Evolutionary conservation across 1,284 basidiomycete genomes (phyloP), one percentile per base, ranked within the genome.

Genomic region (Gastroboletus turbinatus): DNA sequence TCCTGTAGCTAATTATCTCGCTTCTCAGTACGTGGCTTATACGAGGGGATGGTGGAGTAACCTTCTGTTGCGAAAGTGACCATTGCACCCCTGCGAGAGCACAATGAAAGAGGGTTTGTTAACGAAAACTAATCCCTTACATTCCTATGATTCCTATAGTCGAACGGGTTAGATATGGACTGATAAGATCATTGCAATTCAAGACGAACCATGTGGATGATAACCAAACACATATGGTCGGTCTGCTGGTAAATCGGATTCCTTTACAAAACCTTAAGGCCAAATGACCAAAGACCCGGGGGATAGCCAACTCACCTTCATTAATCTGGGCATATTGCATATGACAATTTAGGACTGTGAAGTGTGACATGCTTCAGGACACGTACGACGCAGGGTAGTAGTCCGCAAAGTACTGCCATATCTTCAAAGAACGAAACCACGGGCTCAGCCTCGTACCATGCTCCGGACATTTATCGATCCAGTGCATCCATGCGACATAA

Each of bases 221-320:
- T 97, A 97, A 17, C 94, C 97, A 75, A 99, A 99, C 23, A 99
- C 82, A 75, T 99, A 99, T 29, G 92, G 88, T 58, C 94, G 78
- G 71, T 97, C 92, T 14, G 94, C 77, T 2, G 96, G 94, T 36
- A 99, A 81, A 62, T 98, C 93, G 58, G 84, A 86, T 75, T 92
- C 90, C 90, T 67, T 92, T 19, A 46, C 30, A 52, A n/a, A 38
- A 8, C 1, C 0, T 19, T 52, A 5, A 52, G 32, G 19, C 21
- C 1, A 21, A 13, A 45, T 8, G 16, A 33, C 7, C n/a, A 27
- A 44, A 30, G 3, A 30, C 10, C 4, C 14, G 5, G n/a, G 21
- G 23, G 11, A 21, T 4, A 14, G 11, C 11, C 33, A 9, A 46
- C 66, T 55, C 50, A 68, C 70, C 45, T 69, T 69, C 59, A 70